A percentile compares a stretch with the other conserved stretches of the same genome.
phyloP scores from a whole-genome alignment of 345 rosid species.

The Salix brachista region DNA sequence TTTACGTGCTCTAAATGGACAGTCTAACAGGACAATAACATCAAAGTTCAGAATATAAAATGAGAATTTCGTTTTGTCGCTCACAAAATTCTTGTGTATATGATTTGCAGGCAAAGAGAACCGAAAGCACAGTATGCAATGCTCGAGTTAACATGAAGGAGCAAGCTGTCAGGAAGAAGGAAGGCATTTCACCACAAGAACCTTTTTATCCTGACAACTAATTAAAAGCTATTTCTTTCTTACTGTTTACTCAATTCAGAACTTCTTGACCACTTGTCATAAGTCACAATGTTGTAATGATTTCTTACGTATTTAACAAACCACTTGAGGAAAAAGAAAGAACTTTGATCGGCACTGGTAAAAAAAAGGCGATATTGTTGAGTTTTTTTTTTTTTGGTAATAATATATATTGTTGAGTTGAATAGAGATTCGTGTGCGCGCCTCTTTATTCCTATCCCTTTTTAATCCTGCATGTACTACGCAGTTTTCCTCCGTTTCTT shows the following conservation, averaged over 20 bases:
- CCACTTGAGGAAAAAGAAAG: not conserved
- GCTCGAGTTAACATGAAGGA: constrained; percentile 29
- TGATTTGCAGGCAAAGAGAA: constrained; percentile 60
- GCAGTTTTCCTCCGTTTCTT: not conserved
- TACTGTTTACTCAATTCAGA: not conserved
- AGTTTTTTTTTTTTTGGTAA: too few species aligned
- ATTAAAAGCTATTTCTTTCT: not conserved
- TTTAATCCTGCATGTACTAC: not conserved
- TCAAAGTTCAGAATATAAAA: not conserved
- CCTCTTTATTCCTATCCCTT: not conserved
- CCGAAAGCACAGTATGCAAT: constrained; percentile 46
- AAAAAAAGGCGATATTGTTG: not conserved
- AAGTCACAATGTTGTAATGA: not conserved
- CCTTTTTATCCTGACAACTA: not conserved
- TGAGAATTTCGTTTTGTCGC: constrained; percentile 1
- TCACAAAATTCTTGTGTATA: not conserved
- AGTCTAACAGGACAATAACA: not conserved
- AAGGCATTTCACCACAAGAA: not conserved
- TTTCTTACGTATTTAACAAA: not conserved
- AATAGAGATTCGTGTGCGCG: not conserved
- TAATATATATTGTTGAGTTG: not conserved
- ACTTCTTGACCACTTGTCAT: not conserved
- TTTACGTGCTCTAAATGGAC: not conserved
- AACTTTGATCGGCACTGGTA: not conserved
- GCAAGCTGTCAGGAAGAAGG: not conserved